Evolutionary conservation across 768 basidiomycete genomes (phyloP), one percentile per base, ranked within the genome.

Genomic region (Pulveroboletus sp.): DNA sequence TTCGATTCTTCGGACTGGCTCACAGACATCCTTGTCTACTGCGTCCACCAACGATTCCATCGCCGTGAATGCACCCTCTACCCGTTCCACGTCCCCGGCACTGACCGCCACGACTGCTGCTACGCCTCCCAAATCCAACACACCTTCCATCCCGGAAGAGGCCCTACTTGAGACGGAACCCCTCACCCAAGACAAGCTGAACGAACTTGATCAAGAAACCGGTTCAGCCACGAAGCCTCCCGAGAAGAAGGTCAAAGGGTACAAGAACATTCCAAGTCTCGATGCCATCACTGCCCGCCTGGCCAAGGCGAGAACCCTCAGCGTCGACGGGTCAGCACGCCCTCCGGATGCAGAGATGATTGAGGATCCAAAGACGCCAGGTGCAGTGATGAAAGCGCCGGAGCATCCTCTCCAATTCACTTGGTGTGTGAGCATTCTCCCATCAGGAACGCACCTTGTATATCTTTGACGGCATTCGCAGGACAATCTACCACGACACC

Each of bases 401-500:
- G 90, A 90, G 62, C 92, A 92, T 64, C 92, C 92, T 6, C 72
- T 95, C 21, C 87, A 91, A 60, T 87, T 85, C 65, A 65, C 81
- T 34, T 95, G 93, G 90, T 92, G 35, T 40, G 64, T 64, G 53
- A 33, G 16, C 35, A 47, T 47, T 19, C 36, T 45, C 19, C 16
- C n/a, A 40, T 53, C 29, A 40, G 40, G 37, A 25, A 17, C 24
- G 14, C 20, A 25, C 12, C n/a, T 37, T 40, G n/a, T 27, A 47
- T n/a, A 52, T 43, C 23, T 31, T 40, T 19, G 16, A n/a, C 9
- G 4, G 11, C n/a, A 32, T 34, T 43, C 21, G 34, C 14, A 93
- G 91, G 93, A 94, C 90, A 12, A 77, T 95, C 52, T 97, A 82
- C 67, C 90, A 92, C 67, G 94, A 97, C 63, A 79, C 85, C 20